Evolutionary conservation across 2,329 filamentous ascomycete species (phyloP).

Genomic region (Xylariaceae sp.): DNA sequence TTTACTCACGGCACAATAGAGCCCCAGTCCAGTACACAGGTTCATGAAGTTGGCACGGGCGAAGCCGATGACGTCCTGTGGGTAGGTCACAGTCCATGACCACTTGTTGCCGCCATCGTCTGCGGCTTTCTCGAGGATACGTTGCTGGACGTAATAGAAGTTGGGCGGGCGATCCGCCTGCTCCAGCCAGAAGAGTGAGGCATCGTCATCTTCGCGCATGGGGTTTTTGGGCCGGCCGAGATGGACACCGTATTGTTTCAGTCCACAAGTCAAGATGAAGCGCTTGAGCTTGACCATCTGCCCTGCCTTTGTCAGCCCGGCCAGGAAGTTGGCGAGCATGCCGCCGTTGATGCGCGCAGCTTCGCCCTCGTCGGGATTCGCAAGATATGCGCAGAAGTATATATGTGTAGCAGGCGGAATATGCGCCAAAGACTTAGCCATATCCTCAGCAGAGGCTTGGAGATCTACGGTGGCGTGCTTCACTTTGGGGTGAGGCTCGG

Average conservation of each 20-base stretch:
- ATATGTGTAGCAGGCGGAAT: constrained; percentile 16
- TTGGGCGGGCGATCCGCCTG: constrained; percentile 35
- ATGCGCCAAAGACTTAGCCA: constrained; percentile 11
- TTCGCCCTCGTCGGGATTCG: constrained; percentile 12
- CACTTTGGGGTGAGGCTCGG: constrained; percentile 9
- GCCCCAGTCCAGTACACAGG: constrained; percentile 31
- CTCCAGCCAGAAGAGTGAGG: constrained; percentile 30
- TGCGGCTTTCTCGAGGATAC: constrained; percentile 30
- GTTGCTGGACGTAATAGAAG: constrained; percentile 49
- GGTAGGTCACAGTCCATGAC: constrained; percentile 29
- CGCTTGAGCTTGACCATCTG: constrained; percentile 38
- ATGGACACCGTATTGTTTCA: constrained; percentile 51
- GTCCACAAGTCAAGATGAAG: constrained; percentile 44
- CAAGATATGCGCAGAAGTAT: constrained; percentile 17
- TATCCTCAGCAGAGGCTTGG: constrained; percentile 9
- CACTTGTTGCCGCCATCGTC: constrained; percentile 11
- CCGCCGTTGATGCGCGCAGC: constrained; percentile 27
- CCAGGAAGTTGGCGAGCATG: constrained; percentile 45
- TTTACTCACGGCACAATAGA: constrained; percentile 34
- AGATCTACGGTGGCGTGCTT: constrained; percentile 16
- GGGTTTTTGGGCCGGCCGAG: constrained; percentile 43
- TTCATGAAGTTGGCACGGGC: constrained; percentile 36
- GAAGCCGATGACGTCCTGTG: constrained; percentile 30
- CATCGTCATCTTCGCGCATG: constrained; percentile 40
- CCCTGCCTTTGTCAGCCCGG: constrained; percentile 38